Evolutionary conservation across 1,139 yeast genomes (phyloP).

Genomic region (Scheffersomyces titani): DNA sequence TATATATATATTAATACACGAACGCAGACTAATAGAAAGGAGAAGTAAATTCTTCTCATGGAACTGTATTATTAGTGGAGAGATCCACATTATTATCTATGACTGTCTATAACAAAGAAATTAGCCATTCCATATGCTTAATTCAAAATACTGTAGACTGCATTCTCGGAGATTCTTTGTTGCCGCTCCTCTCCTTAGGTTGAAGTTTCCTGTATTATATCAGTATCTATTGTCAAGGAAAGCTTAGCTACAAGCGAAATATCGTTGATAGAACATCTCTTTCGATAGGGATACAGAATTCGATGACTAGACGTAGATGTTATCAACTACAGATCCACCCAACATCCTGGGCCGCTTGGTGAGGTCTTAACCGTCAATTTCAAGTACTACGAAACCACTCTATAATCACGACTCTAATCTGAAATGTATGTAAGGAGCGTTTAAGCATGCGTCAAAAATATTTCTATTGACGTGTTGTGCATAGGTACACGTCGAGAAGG

Average conservation of each 20-base stretch:
- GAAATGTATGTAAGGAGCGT: not conserved
- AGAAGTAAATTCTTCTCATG: not conserved
- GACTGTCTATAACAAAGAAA: not conserved
- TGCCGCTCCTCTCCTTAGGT: not conserved
- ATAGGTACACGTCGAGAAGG: not conserved
- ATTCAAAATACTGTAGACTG: not conserved
- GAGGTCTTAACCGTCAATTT: not conserved
- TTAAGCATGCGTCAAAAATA: not conserved
- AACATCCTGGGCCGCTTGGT: not conserved
- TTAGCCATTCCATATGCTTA: not conserved
- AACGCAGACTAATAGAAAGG: not conserved
- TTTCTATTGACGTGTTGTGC: not conserved
- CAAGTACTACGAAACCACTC: not conserved
- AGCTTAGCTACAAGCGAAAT: not conserved
- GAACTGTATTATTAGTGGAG: not conserved
- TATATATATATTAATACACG: not conserved
- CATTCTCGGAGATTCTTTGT: not conserved
- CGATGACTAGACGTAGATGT: not conserved
- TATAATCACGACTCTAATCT: not conserved
- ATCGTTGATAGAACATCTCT: not conserved
- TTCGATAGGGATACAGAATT: not conserved
- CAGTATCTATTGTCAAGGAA: not conserved
- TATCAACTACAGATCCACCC: not conserved
- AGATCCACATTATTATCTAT: not conserved
- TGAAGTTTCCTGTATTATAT: not conserved